Evolutionary conservation across 2,329 filamentous ascomycete genomes (phyloP), one percentile per base, ranked within the genome.

Genomic region (Fusarium sp.): DNA sequence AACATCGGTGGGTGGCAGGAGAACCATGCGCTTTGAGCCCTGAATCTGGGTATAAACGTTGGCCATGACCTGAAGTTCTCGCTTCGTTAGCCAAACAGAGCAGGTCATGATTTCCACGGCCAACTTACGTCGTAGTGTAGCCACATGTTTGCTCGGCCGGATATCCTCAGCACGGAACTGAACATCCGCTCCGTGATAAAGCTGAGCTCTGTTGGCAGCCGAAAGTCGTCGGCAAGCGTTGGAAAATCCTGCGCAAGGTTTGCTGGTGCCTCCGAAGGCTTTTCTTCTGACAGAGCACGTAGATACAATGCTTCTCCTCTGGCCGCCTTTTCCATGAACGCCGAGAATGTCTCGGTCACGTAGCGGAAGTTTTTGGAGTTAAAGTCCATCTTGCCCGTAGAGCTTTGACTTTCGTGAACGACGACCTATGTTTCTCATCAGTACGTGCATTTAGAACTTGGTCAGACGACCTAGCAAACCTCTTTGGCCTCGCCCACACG

Each of bases 71-170:
- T 92, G 59, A 49, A 36, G 68, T 45, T 49, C 28, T 56, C 38
- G 39, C 49, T 34, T 31, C 46, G 36, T 38, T 43, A 65, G 53
- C 31, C 15, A 53, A 48, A 48, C 18, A 20, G n/a, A 34, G 26
- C 20, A 46, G 31, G 22, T 50, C 31, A 20, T 48, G 33, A 20
- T 36, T 13, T 54, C 36, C 40, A 50, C 38, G 22, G 28, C n/a
- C 42, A 9, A 78, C 84, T 80, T 77, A 91, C 90, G 80, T 97
- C 93, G 81, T 96, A 97, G 79, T 97, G 93, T 33, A 97, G 84
- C 94, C 95, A 97, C 88, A 97, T 92, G 40, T 90, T 91, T 13
- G 95, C 92, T 3, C 88, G 88, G 1, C 93, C 93, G 6, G 92
- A 95, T 63, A 97, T 90, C 20, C 94, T 87, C 24, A 97, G 80